Evolutionary conservation across 129 eudicot genomes (phyloP), one percentile per base, ranked within the genome.

Genomic region (Pulicaria dysenterica): DNA sequence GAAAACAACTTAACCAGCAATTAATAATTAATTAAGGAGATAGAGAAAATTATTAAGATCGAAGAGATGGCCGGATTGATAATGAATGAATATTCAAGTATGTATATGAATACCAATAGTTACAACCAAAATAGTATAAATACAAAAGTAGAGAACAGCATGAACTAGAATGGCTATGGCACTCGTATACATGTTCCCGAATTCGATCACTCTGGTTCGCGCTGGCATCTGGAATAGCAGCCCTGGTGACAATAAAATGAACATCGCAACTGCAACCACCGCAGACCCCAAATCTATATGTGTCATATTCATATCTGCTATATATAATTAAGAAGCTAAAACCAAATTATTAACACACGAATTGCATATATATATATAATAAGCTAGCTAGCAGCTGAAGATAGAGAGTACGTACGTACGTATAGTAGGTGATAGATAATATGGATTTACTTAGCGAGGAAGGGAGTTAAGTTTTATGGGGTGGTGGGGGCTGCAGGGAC

Each of bases 131-230:
- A 93, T 83, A 70, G 96, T 89, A 69, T 83, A 85, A 49, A 93
- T 83, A 82, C 96, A 85, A 66, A 89, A 80, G 70, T 73, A 93
- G n/a, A 89, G 47, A 56, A 93, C 24, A 11, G 98, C 90, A 75
- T 89, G 98, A 70, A 93, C 77, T 38, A 93, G 77, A 67, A 93
- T 81, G 24, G 98, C 72, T 64, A 93, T 87, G 69, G 95, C 96
- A 50, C 98, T 93, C 0, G 98, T 93, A 80, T 83, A 83, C 98
- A 93, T 87, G 89, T 89, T 93, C 5, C 96, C 98, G 38, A 89
- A 93, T 67, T 93, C 98, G 5, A 93, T 78, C 74, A 87, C 84
- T 79, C 96, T 87, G 2, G 88, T 76, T 69, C 96, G 85, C 39
- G 96, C 96, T 0, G 98, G 98, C 54, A 93, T 72, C 86, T 93